Evolutionary conservation across 2,329 filamentous ascomycete species (phyloP).

Genomic region (Rhynchosporium secalis): DNA sequence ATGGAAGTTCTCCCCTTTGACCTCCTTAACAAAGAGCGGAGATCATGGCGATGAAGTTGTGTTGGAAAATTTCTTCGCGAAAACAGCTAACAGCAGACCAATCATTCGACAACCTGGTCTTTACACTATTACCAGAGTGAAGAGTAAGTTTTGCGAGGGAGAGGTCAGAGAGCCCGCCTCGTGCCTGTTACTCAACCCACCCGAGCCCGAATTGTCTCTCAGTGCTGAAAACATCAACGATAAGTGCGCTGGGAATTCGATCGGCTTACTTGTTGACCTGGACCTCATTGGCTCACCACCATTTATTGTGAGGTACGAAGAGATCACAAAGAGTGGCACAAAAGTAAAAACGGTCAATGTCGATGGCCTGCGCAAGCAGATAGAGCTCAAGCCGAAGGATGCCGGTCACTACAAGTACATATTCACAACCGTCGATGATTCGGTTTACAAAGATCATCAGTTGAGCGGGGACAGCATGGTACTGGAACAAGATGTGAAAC

Average conservation of each 20-base stretch:
- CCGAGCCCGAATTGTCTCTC: slow-evolving; percentile 77
- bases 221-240: slow-evolving; percentile 82
- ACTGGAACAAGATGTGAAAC: slow-evolving; percentile 89
- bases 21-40: slow-evolving; percentile 66
- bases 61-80: slow-evolving; percentile 59
- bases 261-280: slow-evolving; percentile 84
- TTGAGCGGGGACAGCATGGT: slow-evolving; percentile 62
- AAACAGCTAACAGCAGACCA: slow-evolving; percentile 62
- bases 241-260: slow-evolving; percentile 90
- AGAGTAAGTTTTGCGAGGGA: slow-evolving; percentile 78
- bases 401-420: slow-evolving; percentile 86
- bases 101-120: slow-evolving; percentile 75
- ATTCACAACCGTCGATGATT: slow-evolving; percentile 79
- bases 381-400: slow-evolving; percentile 77
- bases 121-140: slow-evolving; percentile 80
- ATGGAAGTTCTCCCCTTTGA: slow-evolving; percentile 80
- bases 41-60: slow-evolving; percentile 64
- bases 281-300: slow-evolving; percentile 91
- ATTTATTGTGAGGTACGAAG: slow-evolving; percentile 78
- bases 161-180: slow-evolving; percentile 92
- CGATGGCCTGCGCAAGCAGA: slow-evolving; percentile 74
- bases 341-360: slow-evolving; percentile 50
- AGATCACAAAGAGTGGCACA: slow-evolving; percentile 61
- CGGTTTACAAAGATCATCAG: slow-evolving; percentile 70
- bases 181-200: slow-evolving; percentile 88